These are phyloP conservation scores for Hanseniaspora gamundiae DNA, from an alignment of 1,139 yeast species.

Conservation along the genomic window DNA sequence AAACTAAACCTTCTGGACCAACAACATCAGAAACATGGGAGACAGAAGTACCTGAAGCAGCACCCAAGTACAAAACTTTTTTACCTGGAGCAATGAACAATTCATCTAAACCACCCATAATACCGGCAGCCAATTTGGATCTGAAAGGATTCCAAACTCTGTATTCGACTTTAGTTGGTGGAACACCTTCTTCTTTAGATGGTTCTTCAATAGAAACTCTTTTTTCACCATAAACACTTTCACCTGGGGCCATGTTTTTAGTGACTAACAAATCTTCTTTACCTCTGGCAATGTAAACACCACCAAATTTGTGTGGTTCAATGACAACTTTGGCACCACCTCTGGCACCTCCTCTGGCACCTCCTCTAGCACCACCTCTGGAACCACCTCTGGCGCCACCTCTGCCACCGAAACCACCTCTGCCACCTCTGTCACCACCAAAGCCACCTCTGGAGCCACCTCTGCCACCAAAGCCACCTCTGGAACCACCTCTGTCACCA, in stretches of 20 bases:
- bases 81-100: slow-evolving; percentile 95
- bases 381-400: slow-evolving; percentile 62
- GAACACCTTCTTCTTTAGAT: slow-evolving; percentile 70
- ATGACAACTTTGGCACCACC: slow-evolving; percentile 95
- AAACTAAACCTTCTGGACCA: slow-evolving; percentile 97
- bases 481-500: slow-evolving; percentile 41
- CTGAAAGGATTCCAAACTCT: slow-evolving; percentile 99
- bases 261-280: slow-evolving; percentile 97
- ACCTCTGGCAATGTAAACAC: slow-evolving; percentile 98
- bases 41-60: slow-evolving; percentile 98
- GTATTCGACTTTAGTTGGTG: slow-evolving; percentile 93
- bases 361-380: slow-evolving; percentile 72
- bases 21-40: slow-evolving; percentile 97
- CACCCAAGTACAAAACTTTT: slow-evolving; percentile 95
- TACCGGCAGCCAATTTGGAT: slow-evolving; percentile 99
- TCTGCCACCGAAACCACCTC: slow-evolving; percentile 52
- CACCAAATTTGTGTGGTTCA: slow-evolving; percentile 97
- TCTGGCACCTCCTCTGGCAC: slow-evolving; percentile 65
- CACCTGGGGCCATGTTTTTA: slow-evolving; percentile 96
- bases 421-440: slow-evolving; percentile 51
- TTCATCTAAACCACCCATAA: slow-evolving; percentile 98
- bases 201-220: slow-evolving; percentile 90
- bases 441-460: slow-evolving; percentile 42
- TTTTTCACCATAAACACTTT: slow-evolving; percentile 95
- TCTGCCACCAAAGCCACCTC: slow-evolving; percentile 33